Conservation (phyloP, 768 basidiomycete species). For the Suillus brevipes region DNA sequence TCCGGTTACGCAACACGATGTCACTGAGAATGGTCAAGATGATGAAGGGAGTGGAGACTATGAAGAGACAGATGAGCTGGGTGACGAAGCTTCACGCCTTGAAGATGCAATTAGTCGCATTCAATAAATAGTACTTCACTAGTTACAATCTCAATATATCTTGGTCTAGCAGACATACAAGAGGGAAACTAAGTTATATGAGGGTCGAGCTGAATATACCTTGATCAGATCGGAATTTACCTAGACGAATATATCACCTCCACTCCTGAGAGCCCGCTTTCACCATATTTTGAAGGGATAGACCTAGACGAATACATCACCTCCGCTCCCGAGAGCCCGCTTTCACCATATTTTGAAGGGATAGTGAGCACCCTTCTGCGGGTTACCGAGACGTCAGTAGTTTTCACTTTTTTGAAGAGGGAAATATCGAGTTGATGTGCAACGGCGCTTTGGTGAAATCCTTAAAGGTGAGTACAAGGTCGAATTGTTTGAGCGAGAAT, state of each 20-base stretch:
- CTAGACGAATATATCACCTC: constrained; percentile 59
- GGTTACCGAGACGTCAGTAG: constrained; percentile 80
- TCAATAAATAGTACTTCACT: too few relatives aligned
- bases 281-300: constrained; percentile 90
- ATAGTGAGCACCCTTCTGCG: constrained; percentile 81
- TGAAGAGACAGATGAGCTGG: too few relatives aligned
- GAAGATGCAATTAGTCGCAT: too few relatives aligned
- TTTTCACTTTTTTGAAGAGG: background rate
- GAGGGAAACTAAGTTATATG: too few relatives aligned
- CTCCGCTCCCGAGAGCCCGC: constrained; percentile 50
- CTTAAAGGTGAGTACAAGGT: constrained; percentile 95
- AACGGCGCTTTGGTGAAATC: constrained; percentile 91
- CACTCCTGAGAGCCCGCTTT: constrained; percentile 60
- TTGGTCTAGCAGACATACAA: too few relatives aligned
- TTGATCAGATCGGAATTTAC: constrained; percentile 80
- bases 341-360: constrained; percentile 88
- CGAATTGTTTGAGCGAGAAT: constrained; percentile 94
- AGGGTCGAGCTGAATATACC: too few relatives aligned
- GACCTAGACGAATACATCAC: constrained; percentile 62
- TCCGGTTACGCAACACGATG: too few relatives aligned
- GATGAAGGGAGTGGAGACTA: too few relatives aligned
- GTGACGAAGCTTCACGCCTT: too few relatives aligned
- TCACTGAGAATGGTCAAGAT: too few relatives aligned
- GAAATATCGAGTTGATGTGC: constrained; percentile 97
- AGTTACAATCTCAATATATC: too few relatives aligned